These are phyloP conservation scores for Francoa sonchifolia DNA, from an alignment of 441 rosid genomes.

Conservation along the genomic window DNA sequence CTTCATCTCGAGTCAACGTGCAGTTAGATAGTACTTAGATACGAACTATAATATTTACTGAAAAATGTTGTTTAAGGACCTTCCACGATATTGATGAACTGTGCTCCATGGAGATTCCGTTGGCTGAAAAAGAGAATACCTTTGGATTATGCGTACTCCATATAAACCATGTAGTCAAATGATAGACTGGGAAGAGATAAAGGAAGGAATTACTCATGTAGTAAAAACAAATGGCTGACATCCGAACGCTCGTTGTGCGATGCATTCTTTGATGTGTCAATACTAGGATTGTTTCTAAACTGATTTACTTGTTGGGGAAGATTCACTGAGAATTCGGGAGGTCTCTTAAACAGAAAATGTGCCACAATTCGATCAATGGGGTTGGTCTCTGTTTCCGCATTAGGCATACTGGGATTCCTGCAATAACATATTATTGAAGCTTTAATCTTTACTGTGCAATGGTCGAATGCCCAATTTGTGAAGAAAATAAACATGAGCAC, in stretches of 20 bases:
- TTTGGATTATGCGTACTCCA: too few species aligned
- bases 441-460: too few species aligned
- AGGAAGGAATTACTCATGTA: slow-evolving; percentile 41
- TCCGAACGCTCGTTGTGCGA: slow-evolving; percentile 32
- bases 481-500: neutral
- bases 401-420: slow-evolving; percentile 37
- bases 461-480: neutral
- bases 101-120: too few species aligned
- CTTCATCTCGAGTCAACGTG: too few species aligned
- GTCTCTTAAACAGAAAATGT: slow-evolving; percentile 80
- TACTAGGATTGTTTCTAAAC: slow-evolving; percentile 17
- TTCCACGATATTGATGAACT: too few species aligned
- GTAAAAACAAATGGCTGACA: too few species aligned
- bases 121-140: too few species aligned
- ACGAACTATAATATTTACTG: too few species aligned
- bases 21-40: too few species aligned
- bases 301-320: slow-evolving; percentile 16
- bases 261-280: slow-evolving; percentile 33
- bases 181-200: slow-evolving; percentile 23
- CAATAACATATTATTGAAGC: neutral
- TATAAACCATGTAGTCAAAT: too few species aligned
- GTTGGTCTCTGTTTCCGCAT: slow-evolving; percentile 75
- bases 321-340: slow-evolving; percentile 37
- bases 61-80: too few species aligned
- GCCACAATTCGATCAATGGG: slow-evolving; percentile 85